Evolutionary conservation across 768 basidiomycete genomes (phyloP).

Genomic region (Roridomyces roridus): DNA sequence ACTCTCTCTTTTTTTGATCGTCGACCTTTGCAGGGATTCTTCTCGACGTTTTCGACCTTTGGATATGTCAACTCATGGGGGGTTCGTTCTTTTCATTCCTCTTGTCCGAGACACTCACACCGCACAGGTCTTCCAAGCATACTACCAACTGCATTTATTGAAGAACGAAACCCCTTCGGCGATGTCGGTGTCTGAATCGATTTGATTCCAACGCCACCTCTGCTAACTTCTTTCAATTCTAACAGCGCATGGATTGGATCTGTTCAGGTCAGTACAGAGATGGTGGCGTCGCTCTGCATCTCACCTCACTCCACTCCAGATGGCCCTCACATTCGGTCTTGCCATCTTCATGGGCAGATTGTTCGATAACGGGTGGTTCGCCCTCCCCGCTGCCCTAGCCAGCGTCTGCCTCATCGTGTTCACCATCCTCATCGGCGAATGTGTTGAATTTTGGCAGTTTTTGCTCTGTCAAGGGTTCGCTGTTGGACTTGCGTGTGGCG

Average conservation of each 20-base stretch:
- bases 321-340: conserved; percentile 66
- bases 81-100: too few species aligned
- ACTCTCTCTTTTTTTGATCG: not conserved
- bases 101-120: too few species aligned
- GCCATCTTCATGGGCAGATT: conserved; percentile 69
- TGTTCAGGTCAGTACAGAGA: conserved; percentile 60
- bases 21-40: conserved; percentile 7
- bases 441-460: conserved; percentile 80
- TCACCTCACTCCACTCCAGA: conserved; percentile 42
- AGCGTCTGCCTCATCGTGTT: conserved; percentile 57
- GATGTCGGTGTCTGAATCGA: conserved; percentile 60
- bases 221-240: not conserved
- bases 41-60: conserved; percentile 42
- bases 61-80: conserved; percentile 82
- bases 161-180: conserved; percentile 46
- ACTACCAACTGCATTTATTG: conserved; percentile 65
- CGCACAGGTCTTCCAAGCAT: conserved; percentile 73
- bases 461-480: conserved; percentile 76
- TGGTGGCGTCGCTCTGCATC: not conserved
- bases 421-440: conserved; percentile 74
- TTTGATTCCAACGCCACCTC: conserved; percentile 20
- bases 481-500: conserved; percentile 65
- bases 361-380: conserved; percentile 77
- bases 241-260: conserved; percentile 85
- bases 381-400: conserved; percentile 50